These are phyloP conservation scores for Cornus controversa DNA, from an alignment of 148 eudicot species.

Conservation along the genomic window DNA sequence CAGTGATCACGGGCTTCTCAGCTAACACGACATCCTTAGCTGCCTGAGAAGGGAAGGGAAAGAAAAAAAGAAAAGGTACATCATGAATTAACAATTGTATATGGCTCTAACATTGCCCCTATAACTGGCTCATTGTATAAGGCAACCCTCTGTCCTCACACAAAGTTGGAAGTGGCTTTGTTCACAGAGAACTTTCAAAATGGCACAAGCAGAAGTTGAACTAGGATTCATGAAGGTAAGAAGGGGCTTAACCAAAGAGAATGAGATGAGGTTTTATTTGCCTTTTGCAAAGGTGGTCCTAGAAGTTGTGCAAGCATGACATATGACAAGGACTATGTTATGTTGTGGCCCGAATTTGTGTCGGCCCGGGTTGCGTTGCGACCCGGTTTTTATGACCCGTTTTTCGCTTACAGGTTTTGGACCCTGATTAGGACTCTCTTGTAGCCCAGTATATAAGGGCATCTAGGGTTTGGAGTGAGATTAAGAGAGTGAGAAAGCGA, in stretches of 20 bases:
- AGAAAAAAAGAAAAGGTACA: constrained; percentile 1
- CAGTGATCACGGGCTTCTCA: constrained; percentile 97
- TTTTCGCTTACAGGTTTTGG: no score
- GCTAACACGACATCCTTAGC: constrained; percentile 98
- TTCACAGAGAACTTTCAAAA: neutral
- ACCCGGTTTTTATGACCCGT: no score
- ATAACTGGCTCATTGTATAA: no score
- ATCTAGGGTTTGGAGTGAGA: no score
- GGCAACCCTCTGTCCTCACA: neutral
- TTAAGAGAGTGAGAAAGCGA: no score
- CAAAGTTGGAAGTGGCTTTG: neutral
- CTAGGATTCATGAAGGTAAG: neutral
- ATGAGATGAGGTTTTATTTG: neutral
- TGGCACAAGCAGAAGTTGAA: neutral
- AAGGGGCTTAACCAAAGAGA: neutral
- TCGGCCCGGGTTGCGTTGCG: no score
- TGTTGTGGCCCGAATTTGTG: no score
- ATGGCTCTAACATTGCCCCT: neutral
- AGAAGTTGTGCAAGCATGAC: neutral
- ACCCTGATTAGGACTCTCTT: no score
- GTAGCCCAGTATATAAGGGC: no score
- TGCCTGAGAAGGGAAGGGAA: constrained; percentile 47
- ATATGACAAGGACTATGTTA: neutral
- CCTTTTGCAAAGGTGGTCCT: neutral
- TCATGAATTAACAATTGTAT: neutral